Base-by-base conservation (phyloP, 179 eudicot species). In the Silene coronaria region DNA sequence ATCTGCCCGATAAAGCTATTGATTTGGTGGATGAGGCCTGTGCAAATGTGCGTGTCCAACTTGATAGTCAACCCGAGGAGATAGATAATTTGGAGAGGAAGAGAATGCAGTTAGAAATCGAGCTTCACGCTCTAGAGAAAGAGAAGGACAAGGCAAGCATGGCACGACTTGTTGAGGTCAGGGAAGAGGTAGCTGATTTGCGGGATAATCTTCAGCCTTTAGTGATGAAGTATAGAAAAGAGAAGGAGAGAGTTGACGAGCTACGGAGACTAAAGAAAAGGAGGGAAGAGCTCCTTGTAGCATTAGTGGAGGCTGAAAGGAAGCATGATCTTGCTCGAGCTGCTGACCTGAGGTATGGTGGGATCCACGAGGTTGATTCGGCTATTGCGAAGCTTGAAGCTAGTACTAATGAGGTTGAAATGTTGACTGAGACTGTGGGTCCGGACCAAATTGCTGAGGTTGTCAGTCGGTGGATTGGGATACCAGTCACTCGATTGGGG, bases 21-120 rank as follows among this genome's bases (percentile, higher is more conserved):
- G 98, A 93, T 72, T 74, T 93, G 51, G 90, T 93, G 58, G 98
- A 93, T 79, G 98, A 93, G 72, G 97, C 98, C 0, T 91, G 98
- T 78, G 97, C 98, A 8, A 88, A 93, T 87, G 93, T 93, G 48
- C 83, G 97, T 72, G 97, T 93, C 42, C 98, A 93, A 80, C 92
- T 93, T 0, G 95, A 93, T 36, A 93, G 98, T 75, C 98, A 93
- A 72, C 97, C 97, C 0, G 97, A 93, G 85, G 98, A 93, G 82
- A 91, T 93, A 19, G 97, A 91, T 77, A 91, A 87, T 71, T 77
- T 93, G 58, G 93, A 91, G 60, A 93, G 98, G 85, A 93, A 86
- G 87, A 87, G 89, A 61, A 84, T 91, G 75, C 93, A 91, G 83
- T 59, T 93, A 24, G 96, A 91, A 77, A 82, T 93, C 70, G 97